Conservation (phyloP, 192 early-diverging fungal species). For the Mortierella hygrophila region DNA sequence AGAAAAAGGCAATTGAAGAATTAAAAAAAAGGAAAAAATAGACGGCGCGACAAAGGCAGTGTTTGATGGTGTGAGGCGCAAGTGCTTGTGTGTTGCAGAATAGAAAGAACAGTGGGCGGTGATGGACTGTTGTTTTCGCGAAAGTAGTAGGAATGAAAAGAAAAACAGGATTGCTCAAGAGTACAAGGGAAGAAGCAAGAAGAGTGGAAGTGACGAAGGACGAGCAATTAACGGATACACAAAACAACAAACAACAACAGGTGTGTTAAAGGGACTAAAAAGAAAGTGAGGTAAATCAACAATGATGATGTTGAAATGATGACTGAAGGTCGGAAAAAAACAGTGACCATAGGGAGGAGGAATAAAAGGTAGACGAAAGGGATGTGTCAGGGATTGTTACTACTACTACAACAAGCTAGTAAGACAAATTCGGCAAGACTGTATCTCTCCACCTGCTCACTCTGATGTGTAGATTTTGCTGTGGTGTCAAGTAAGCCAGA, state of each 20-base stretch:
- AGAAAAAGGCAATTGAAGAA: not conserved
- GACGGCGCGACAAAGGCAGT: not conserved
- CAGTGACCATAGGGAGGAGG: not conserved
- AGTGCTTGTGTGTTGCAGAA: not conserved
- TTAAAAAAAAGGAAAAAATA: not conserved
- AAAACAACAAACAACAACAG: not conserved
- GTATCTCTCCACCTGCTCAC: too few relatives aligned
- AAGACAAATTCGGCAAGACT: not conserved
- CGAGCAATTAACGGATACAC: not conserved
- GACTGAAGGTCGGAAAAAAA: not conserved
- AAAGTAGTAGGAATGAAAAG: not conserved
- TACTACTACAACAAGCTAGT: not conserved
- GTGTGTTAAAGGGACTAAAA: slow-evolving; percentile 1
- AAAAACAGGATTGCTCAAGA: not conserved
- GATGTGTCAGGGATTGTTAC: not conserved
- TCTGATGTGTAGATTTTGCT: not conserved
- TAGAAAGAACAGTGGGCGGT: not conserved
- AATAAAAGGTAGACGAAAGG: not conserved
- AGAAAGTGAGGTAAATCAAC: not conserved
- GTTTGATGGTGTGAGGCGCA: not conserved
- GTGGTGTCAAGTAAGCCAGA: slow-evolving; percentile 4
- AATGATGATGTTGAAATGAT: not conserved
- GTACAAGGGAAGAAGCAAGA: not conserved
- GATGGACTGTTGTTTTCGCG: not conserved
- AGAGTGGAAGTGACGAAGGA: not conserved